phyloP scores from a whole-genome alignment of 306 rosid genomes.

The Fagus crenata region DNA sequence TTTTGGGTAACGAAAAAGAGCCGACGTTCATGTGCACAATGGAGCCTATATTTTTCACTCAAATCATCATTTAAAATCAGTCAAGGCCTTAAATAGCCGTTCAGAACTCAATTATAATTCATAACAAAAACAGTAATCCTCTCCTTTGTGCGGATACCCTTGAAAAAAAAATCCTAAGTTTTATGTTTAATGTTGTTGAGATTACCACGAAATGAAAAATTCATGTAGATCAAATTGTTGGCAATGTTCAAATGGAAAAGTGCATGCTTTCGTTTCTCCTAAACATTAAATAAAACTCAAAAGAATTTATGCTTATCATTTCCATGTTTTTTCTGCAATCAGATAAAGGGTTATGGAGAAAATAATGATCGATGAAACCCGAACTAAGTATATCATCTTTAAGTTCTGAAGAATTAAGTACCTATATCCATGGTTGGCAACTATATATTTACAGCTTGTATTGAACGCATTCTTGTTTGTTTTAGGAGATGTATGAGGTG shows the following conservation, averaged over 20 bases:
- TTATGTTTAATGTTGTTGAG: no score
- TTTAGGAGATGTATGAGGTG: no score
- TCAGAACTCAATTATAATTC: neutral
- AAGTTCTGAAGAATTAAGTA: neutral
- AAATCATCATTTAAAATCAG: no score
- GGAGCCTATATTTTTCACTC: no score
- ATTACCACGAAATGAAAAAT: neutral
- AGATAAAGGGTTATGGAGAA: neutral
- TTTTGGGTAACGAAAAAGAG: no score
- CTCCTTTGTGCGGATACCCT: no score
- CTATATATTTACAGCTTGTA: neutral
- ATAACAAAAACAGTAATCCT: no score
- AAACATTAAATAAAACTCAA: neutral
- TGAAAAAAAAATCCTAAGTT: no score
- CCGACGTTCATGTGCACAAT: no score
- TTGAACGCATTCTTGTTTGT: no score
- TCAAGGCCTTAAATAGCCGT: neutral
- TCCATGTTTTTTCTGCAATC: neutral
- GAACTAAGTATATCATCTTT: no score
- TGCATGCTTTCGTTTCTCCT: neutral
- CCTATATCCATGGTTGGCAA: neutral
- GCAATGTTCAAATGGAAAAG: neutral
- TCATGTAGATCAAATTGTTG: neutral
- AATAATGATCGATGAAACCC: no score
- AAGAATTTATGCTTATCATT: neutral